Base-by-base conservation (phyloP, 768 basidiomycete genomes). In the Russula earlei region DNA sequence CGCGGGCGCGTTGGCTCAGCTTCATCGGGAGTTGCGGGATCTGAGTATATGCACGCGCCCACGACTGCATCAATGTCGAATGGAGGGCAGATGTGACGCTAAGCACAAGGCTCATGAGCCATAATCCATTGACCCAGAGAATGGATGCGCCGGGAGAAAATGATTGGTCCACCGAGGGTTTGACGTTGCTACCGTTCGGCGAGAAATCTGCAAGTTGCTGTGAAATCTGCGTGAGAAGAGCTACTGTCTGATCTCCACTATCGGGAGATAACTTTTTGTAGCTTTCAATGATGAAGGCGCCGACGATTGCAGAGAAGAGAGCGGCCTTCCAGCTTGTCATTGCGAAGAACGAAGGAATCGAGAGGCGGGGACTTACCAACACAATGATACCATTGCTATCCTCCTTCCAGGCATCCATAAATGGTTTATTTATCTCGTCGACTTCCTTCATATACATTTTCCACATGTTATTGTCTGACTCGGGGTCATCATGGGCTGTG, bases 61-160 rank as follows among this genome's bases (percentile, higher is more conserved):
- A 58, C 15, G 49, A 40, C 33, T 58, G 57, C 6, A 54, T 37
- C 38, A 58, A 48, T 37, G 58, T 44, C 24, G 58, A 49, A 10
- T 27, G 22, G 14, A 59, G 37, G 3, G 58, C 58, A 15, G 54
- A 59, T 49, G 49, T 10, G 22, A 59, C 36, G 27, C 54, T 56
- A 34, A 59, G 43, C n/a, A 51, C 15, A 10, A 59, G 55, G 48
- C 58, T 59, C 37, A 56, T 36, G 10, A 46, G 25, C 58, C 58
- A 59, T 25, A 59, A 45, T 27, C 37, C 37, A 44, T 56, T 59
- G 43, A 56, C 55, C 29, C 53, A 55, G 8, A 59, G 19, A 3
- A 49, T 42, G n/a, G 42, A 19, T 29, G 20, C 29, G 12, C 42
- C n/a, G 10, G 36, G 34, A 17, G 55, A 45, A 27, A 33, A 3